Conservation (phyloP, 2,329 filamentous ascomycete species). For the Aspergillus sp. region DNA sequence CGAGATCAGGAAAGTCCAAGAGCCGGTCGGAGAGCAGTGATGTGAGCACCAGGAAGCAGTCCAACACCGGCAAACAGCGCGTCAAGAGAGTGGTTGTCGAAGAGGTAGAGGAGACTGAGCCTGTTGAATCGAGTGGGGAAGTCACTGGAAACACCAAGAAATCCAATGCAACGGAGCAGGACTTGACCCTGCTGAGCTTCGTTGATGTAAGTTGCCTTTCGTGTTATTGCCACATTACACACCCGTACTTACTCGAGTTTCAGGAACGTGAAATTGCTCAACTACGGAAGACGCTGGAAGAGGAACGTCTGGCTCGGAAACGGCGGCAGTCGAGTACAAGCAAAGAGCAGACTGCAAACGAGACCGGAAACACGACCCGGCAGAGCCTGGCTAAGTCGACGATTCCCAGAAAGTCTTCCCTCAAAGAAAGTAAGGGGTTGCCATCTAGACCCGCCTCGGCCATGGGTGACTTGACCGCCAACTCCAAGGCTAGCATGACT, state of each 20-base stretch:
- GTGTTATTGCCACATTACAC: not conserved
- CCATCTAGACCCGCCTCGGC: slow-evolving; percentile 37
- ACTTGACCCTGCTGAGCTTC: slow-evolving; percentile 58
- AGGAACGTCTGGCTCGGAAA: slow-evolving; percentile 52
- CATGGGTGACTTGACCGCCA: slow-evolving; percentile 37
- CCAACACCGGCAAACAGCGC: slow-evolving; percentile 43
- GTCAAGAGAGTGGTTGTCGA: slow-evolving; percentile 42
- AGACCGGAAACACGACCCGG: slow-evolving; percentile 41
- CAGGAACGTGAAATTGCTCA: slow-evolving; percentile 53
- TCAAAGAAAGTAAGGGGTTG: slow-evolving; percentile 52
- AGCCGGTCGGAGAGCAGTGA: slow-evolving; percentile 22
- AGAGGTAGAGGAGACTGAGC: slow-evolving; percentile 33
- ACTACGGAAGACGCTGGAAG: slow-evolving; percentile 57
- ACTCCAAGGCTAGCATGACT: slow-evolving; percentile 28
- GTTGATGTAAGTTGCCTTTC: slow-evolving; percentile 46
- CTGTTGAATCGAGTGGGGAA: slow-evolving; percentile 30
- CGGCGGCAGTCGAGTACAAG: slow-evolving; percentile 36
- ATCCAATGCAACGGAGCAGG: slow-evolving; percentile 30
- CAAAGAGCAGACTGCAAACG: slow-evolving; percentile 39
- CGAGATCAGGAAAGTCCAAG: slow-evolving; percentile 25
- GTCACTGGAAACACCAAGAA: slow-evolving; percentile 31
- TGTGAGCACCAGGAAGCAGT: slow-evolving; percentile 30
- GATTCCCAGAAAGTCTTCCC: slow-evolving; percentile 56
- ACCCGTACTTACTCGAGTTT: not conserved
- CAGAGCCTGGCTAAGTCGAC: slow-evolving; percentile 40